These are phyloP conservation scores for Aspergillus fructus DNA, from an alignment of 2,329 filamentous ascomycete species.

Conservation along the genomic window DNA sequence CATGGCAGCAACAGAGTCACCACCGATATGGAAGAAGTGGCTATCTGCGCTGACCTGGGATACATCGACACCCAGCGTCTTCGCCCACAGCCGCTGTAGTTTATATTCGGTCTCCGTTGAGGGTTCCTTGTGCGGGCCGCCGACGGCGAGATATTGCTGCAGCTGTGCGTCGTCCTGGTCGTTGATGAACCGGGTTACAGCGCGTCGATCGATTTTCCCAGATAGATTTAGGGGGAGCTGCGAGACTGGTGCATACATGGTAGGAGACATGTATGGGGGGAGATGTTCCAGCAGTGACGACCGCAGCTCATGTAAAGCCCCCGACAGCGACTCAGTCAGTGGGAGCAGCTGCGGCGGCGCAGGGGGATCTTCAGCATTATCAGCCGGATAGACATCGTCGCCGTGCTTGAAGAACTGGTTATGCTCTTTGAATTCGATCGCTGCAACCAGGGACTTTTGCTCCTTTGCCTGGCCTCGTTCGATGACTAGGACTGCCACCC, in stretches of 20 bases:
- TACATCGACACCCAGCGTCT: not conserved
- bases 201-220: not conserved
- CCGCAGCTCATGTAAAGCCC: not conserved
- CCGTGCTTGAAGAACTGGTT: not conserved
- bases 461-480: not conserved
- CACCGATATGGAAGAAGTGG: conserved; percentile 30
- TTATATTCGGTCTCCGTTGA: not conserved
- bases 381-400: not conserved
- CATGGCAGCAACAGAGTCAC: conserved; percentile 28
- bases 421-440: not conserved
- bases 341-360: not conserved
- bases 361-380: not conserved
- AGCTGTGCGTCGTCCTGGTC: not conserved
- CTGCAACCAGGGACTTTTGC: not conserved
- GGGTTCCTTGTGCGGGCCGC: not conserved
- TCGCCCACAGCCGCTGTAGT: not conserved
- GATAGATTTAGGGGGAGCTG: not conserved
- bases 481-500: not conserved
- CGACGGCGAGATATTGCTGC: not conserved
- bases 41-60: not conserved
- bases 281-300: not conserved
- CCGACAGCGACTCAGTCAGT: not conserved
- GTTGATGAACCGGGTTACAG: not conserved
- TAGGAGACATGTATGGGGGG: not conserved
- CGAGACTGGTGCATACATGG: not conserved